A percentile compares a stretch with the other conserved stretches of the same genome.
phyloP scores from a whole-genome alignment of 78 protist genomes.

The Dictyostelium discoideum region DNA sequence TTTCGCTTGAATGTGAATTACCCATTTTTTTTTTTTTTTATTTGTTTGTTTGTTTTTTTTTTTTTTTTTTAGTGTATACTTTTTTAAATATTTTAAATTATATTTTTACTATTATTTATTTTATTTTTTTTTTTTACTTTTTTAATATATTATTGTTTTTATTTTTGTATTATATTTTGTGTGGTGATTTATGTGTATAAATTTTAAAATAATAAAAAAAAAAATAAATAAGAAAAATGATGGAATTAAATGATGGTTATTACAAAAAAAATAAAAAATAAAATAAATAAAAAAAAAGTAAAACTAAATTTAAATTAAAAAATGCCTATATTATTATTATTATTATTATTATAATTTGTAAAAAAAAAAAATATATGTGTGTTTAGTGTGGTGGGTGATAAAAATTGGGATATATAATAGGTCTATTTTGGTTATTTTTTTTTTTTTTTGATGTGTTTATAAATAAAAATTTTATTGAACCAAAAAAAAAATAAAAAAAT shows the following conservation, averaged over 20 bases:
- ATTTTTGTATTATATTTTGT: background rate
- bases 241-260: background rate
- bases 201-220: no score
- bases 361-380: background rate
- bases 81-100: background rate
- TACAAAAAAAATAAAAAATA: background rate
- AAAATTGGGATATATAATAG: background rate
- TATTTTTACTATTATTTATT: background rate
- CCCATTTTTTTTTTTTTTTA: slow-evolving; percentile 6
- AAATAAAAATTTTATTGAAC: background rate
- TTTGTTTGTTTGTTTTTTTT: background rate
- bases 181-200: background rate
- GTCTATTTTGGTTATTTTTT: background rate
- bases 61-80: background rate
- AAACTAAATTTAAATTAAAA: background rate
- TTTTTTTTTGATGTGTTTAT: background rate
- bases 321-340: background rate
- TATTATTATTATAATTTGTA: background rate
- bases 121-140: background rate
- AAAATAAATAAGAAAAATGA: background rate
- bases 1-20: background rate
- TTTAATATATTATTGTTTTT: background rate
- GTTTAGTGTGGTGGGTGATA: background rate
- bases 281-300: background rate
- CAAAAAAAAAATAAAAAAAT: background rate